Evolutionary conservation across 2,329 filamentous ascomycete genomes (phyloP).

Genomic region (Incumbomyces lentus): DNA sequence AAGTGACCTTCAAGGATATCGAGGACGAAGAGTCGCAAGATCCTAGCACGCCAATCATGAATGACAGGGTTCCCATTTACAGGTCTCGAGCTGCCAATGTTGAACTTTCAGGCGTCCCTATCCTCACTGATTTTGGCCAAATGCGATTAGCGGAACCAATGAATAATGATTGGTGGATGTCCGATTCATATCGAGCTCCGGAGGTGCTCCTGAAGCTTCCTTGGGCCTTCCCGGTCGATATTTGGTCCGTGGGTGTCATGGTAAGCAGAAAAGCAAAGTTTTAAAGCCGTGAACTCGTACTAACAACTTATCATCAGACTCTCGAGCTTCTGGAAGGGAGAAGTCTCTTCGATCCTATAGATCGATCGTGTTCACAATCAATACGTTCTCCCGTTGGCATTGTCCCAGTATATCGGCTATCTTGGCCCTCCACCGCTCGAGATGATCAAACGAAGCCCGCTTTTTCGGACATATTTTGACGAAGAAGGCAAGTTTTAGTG

Average conservation of each 20-base stretch:
- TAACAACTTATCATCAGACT: not conserved
- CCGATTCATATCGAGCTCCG: conserved; percentile 21
- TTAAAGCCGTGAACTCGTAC: no score
- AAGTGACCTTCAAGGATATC: conserved; percentile 22
- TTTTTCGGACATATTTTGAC: conserved; percentile 19
- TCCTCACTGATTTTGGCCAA: conserved; percentile 22
- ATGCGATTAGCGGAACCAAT: conserved; percentile 6
- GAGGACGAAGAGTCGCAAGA: conserved; percentile 22
- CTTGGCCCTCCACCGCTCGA: conserved; percentile 21
- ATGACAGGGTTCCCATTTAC: conserved; percentile 22
- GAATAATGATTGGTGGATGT: conserved; percentile 20
- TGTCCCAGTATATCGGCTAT: conserved; percentile 24
- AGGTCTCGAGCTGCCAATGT: conserved; percentile 12
- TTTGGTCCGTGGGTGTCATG: conserved; percentile 23
- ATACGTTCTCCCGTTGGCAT: conserved; percentile 22
- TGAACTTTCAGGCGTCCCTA: conserved; percentile 11
- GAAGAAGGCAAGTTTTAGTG: conserved; percentile 10
- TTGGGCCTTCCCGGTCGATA: conserved; percentile 19
- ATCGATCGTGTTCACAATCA: conserved; percentile 15
- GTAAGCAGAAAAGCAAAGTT: conserved; percentile 6
- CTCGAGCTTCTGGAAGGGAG: conserved; percentile 1
- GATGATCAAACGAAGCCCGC: conserved; percentile 19
- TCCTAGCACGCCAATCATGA: conserved; percentile 21
- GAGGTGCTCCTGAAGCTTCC: conserved; percentile 21
- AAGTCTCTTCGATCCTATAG: conserved; percentile 5